Evolutionary conservation across 164 flowering plant species (phyloP), one percentile per base, ranked within the genome.

Genomic region (Liriodendron chinense): DNA sequence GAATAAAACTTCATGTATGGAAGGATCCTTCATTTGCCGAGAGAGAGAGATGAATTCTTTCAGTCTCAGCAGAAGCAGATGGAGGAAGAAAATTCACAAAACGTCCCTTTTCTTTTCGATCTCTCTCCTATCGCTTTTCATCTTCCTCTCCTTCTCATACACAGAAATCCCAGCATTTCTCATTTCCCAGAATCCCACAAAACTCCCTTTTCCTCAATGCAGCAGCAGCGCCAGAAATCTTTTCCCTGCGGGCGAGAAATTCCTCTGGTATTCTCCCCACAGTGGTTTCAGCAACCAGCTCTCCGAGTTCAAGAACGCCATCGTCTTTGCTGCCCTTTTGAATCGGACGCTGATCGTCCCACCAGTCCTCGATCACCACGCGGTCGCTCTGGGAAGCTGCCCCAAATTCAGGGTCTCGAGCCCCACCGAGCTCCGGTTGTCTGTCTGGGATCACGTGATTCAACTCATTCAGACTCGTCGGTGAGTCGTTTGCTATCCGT

Each of bases 221-320:
- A 21, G 66, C 34, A 8, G 22, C 7, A 18, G 49, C 48, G 47
- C 69, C 73, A 64, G 59, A 43, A 24, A 18, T 20, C 63, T 56
- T 23, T 7, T 77, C 14, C 61, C 71, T 9, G 2, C 26, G 28
- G 84, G 82, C 10, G 84, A 88, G 64, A 89, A 72, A 64, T 92
- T 90, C 79, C 78, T 94, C 7, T 90, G 85, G 86, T 96, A 86
- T 76, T 90, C 99, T 1, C 98, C 98, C 0, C 97, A 96, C 82
- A 96, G 99, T 69, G 98, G 99, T 18, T 96, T 96, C 87, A 92
- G 92, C 86, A 96, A 96, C 81, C 99, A 96, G 86, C 85, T 94
- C 1, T 82, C 96, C 4, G 98, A 96, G 84, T 85, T 96, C 81
- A 92, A 85, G 77, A 91, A 92, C 73, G 97, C 94, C 7, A 47